Base-by-base conservation (phyloP, 768 basidiomycete species). In the Phylloporus arenicola region DNA sequence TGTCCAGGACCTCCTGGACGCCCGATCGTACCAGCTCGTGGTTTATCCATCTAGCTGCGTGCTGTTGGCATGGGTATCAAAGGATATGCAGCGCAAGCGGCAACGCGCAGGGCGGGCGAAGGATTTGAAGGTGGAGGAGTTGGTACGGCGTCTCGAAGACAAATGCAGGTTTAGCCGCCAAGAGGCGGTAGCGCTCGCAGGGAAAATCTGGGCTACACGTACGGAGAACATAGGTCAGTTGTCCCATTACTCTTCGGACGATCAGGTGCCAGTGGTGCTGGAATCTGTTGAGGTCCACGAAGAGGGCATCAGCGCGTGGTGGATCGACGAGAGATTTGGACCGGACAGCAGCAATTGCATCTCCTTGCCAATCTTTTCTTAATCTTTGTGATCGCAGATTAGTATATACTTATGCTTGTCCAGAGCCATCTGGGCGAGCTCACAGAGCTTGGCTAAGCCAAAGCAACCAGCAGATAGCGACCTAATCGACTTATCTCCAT, bases 1-100 rank as follows among this genome's bases (percentile, higher is more conserved):
- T 57, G 41, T 53, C 58, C 25, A 9, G 20, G 39, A 4, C 17
- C 2, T 63, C 64, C 8, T 66, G 64, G 63, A 45, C 53, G n/a
- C 51, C 52, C 0, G 63, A 58, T 27, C 52, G 27, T 4, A 45
- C 27, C 8, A n/a, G 19, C 6, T 27, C 45, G 9, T 64, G 63
- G 63, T 64, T 64, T 13, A 14, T 55, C 25, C 48, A 60, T 25
- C 38, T 61, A 14, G 61, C 64, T 1, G 47, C 6, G 53, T 45
- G 47, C 11, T 64, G 43, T 33, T 60, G 54, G 46, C n/a, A 29
- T 64, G 54, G 62, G 48, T 60, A 7, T 3, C 25, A 4, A 46
- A 47, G 39, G 14, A 55, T 33, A 60, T 22, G 29, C 47, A 43
- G 27, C 45, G 37, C 7, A 25, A 25, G 25, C 25, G 7, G 25